Percentiles rank a stretch among this genome's conserved stretches.
Evolutionary conservation across 129 eudicot species (phyloP).

Genomic region (Oenanthe sinensis): DNA sequence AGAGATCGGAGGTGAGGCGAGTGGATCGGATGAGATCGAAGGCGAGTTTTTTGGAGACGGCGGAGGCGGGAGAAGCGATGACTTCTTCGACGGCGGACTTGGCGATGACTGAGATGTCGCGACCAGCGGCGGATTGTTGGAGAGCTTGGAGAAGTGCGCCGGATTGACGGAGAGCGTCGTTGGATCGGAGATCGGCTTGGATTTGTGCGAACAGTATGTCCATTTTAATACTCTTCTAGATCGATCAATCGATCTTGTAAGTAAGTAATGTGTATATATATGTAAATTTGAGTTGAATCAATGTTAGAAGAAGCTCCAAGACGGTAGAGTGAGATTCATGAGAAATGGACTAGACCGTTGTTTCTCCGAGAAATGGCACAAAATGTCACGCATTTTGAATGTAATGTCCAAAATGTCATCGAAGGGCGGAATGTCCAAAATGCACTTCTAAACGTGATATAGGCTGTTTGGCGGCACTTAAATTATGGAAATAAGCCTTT

Average conservation of each 20-base stretch:
- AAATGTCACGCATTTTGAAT: too few relatives aligned
- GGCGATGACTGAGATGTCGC: conserved; percentile 87
- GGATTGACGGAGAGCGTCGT: conserved; percentile 97
- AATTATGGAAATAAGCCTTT: too few relatives aligned
- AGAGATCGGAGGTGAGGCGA: conserved; percentile 84
- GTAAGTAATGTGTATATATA: background rate
- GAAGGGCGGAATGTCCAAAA: too few relatives aligned
- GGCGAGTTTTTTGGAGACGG: conserved; percentile 84
- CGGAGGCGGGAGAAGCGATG: conserved; percentile 95
- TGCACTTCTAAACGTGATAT: too few relatives aligned
- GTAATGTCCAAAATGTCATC: too few relatives aligned
- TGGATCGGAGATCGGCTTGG: conserved; percentile 98
- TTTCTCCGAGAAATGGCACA: too few relatives aligned
- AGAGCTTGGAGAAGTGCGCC: conserved; percentile 88
- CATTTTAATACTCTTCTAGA: conserved; percentile 25
- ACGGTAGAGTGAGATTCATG: too few relatives aligned
- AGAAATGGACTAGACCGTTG: too few relatives aligned
- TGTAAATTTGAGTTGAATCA: background rate
- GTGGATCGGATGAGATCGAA: conserved; percentile 94
- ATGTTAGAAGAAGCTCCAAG: background rate
- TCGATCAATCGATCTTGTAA: background rate
- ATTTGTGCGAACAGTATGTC: conserved; percentile 94
- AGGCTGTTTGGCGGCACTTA: too few relatives aligned
- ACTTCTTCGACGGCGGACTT: conserved; percentile 97
- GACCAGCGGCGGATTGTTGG: conserved; percentile 97